phyloP scores from a whole-genome alignment of 2,329 filamentous ascomycete species.

The Hymenoscyphus repandus region DNA sequence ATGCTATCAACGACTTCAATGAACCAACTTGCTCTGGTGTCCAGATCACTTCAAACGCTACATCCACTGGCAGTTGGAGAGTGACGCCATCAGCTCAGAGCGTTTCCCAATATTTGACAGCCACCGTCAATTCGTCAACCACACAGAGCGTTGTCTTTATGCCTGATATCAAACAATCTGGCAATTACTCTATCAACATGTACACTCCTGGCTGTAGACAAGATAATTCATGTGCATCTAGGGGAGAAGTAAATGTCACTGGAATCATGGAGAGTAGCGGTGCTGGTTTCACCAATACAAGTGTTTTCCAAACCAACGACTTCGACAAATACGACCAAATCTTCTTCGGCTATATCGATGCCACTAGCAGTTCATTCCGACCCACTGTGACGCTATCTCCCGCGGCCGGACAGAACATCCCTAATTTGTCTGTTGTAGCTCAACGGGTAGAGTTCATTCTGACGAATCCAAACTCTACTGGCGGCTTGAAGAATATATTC shows the following conservation, averaged over 20 bases:
- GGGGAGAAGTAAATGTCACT: constrained; percentile 79
- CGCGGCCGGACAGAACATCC: constrained; percentile 53
- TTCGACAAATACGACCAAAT: constrained; percentile 96
- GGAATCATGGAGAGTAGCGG: constrained; percentile 57
- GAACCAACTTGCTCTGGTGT: constrained; percentile 73
- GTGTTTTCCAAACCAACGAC: constrained; percentile 85
- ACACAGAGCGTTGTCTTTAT: constrained; percentile 69
- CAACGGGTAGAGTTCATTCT: constrained; percentile 77
- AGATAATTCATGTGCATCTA: constrained; percentile 68
- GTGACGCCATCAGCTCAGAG: constrained; percentile 63
- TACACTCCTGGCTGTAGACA: constrained; percentile 89
- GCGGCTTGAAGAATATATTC: constrained; percentile 82
- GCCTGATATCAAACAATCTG: constrained; percentile 81
- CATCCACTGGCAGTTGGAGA: constrained; percentile 68
- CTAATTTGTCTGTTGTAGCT: constrained; percentile 75
- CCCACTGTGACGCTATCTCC: constrained; percentile 76
- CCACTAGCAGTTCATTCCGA: constrained; percentile 65
- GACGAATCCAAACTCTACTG: constrained; percentile 57
- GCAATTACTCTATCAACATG: constrained; percentile 85
- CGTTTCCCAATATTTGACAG: constrained; percentile 71
- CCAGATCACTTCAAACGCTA: constrained; percentile 60
- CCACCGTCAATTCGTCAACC: constrained; percentile 53
- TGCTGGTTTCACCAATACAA: constrained; percentile 45
- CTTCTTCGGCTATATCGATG: constrained; percentile 80
- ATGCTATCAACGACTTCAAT: constrained; percentile 83